Evolutionary conservation across 164 flowering plant genomes (phyloP), one percentile per base, ranked within the genome.

Genomic region (Sedum album): DNA sequence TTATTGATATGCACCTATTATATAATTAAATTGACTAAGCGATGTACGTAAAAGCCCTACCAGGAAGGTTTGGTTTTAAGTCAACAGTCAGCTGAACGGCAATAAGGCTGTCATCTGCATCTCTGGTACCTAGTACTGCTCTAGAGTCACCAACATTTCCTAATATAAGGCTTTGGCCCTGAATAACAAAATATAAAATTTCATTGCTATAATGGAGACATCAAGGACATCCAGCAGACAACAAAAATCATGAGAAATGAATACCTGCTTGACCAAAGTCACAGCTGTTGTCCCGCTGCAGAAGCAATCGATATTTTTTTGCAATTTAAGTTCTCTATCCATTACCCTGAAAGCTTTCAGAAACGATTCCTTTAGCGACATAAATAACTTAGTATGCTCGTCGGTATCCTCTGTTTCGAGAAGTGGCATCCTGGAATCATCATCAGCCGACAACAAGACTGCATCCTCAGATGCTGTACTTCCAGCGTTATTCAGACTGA

Each of bases 251-350:
- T 17, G 48, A 36, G 36, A 18, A 35, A 66, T 21, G 23, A 35
- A 48, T 62, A 95, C 99, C 97, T 95, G 94, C 81, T 95, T 95
- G 71, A 95, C 71, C 66, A 95, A 49, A 42, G 97, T 89, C n/a
- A 95, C 99, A 1, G 99, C 99, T 25, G 99, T 95, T 71, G 99
- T 92, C 39, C 99, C 99, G 79, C 99, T 95, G 73, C 97, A 95
- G 76, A 83, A 89, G 81, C 97, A 88, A 73, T 95, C 94, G 44
- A 88, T 84, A 71, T 66, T 76, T 21, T 81, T 72, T 66, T 88
- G 86, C 79, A 83, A 42, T 70, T 78, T 83, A 70, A 95, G 83
- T 71, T 95, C 99, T 74, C 86, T 84, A 72, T 95, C 99, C 94
- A 92, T 92, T 71, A 88, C 79, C 73, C 78, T 88, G 78, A 83